Conservation (phyloP, 2,329 filamentous ascomycete species). For the Fusarium ambrosium region DNA sequence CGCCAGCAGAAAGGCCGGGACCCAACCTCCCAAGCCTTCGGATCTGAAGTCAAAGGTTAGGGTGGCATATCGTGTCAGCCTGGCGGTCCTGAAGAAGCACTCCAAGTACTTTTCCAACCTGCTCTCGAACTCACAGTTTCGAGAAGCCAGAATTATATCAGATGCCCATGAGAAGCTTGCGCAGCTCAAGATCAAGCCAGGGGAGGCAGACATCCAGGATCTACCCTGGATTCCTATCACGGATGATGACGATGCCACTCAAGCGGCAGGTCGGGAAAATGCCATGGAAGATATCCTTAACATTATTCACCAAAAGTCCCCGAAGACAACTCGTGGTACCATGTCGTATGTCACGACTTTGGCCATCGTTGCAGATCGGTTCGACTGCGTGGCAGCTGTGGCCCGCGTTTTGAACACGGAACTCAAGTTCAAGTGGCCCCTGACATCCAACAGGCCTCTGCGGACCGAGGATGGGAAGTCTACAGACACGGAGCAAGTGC, state of each 20-base stretch:
- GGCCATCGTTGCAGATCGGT: conserved; percentile 79
- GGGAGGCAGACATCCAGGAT: conserved; percentile 61
- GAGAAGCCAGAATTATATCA: conserved; percentile 70
- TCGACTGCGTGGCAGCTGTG: conserved; percentile 72
- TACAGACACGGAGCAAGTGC: conserved; percentile 70
- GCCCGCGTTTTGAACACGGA: conserved; percentile 64
- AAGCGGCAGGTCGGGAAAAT: conserved; percentile 68
- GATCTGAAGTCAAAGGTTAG: conserved; percentile 55
- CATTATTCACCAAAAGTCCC: conserved; percentile 71
- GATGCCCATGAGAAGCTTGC: conserved; percentile 65
- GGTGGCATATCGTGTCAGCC: conserved; percentile 71
- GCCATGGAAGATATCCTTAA: conserved; percentile 77
- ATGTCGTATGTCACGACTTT: conserved; percentile 76
- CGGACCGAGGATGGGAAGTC: conserved; percentile 54
- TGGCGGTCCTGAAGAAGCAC: conserved; percentile 67
- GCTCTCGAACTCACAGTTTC: conserved; percentile 72
- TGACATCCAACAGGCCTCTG: conserved; percentile 56
- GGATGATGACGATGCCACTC: conserved; percentile 78
- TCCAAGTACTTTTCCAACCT: conserved; percentile 80
- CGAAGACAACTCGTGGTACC: conserved; percentile 58
- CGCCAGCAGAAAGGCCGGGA: conserved; percentile 48
- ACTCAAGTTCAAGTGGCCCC: conserved; percentile 68
- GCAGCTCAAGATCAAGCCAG: conserved; percentile 60
- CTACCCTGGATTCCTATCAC: conserved; percentile 75
- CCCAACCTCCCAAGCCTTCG: conserved; percentile 45